These are phyloP conservation scores for Lachancea fermentati DNA, from an alignment of 805 yeast genomes.

Conservation along the genomic window DNA sequence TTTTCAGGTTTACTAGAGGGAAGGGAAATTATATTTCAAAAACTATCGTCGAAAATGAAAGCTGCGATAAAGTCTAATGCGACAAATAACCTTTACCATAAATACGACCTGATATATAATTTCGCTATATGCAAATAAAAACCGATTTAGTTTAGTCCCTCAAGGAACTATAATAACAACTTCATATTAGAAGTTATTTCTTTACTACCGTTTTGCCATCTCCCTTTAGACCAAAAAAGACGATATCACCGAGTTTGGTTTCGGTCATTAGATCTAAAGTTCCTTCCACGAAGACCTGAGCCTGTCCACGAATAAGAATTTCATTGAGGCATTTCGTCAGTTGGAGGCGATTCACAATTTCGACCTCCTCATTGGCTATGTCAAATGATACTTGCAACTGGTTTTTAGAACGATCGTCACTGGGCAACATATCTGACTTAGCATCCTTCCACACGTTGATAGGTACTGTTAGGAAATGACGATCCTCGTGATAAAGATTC, in stretches of 20 bases:
- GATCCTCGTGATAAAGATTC: constrained; percentile 35
- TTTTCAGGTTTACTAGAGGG: too few species aligned
- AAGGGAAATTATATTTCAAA: too few species aligned
- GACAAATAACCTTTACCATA: too few species aligned
- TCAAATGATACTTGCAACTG: constrained; percentile 35
- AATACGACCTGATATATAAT: too few species aligned
- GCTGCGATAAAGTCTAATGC: too few species aligned
- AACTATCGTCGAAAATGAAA: too few species aligned
- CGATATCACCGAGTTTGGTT: constrained; percentile 25
- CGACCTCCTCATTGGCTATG: constrained; percentile 39
- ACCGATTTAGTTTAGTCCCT: too few species aligned
- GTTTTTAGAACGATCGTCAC: constrained; percentile 16
- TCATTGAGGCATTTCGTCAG: constrained; percentile 41
- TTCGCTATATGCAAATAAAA: too few species aligned
- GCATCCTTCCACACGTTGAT: constrained; percentile 43
- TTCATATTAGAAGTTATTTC: not conserved
- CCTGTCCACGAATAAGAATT: constrained; percentile 38
- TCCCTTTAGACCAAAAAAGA: constrained; percentile 23
- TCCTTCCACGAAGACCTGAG: constrained; percentile 22
- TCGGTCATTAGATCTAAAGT: constrained; percentile 22
- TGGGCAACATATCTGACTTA: constrained; percentile 31
- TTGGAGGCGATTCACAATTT: constrained; percentile 37
- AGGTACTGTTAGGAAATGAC: constrained; percentile 40
- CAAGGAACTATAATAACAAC: not conserved
- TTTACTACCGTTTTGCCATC: constrained; percentile 24